These are phyloP conservation scores for Tetrahymena elliotti DNA, from an alignment of 73 alveolate genomes.

Conservation along the genomic window DNA sequence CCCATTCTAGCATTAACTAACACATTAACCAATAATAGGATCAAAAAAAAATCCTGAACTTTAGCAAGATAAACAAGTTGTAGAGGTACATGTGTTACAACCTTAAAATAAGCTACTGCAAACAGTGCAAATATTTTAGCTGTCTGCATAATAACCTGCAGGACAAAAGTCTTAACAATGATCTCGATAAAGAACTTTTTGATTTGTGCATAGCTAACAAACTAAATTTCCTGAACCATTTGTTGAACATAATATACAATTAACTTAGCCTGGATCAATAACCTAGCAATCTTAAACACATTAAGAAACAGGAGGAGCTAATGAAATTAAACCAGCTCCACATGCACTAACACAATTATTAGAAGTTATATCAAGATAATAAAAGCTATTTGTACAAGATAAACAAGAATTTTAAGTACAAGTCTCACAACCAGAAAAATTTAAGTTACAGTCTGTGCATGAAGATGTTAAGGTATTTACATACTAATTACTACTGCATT, in stretches of 20 bases:
- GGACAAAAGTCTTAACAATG: not conserved
- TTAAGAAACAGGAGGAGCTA: not conserved
- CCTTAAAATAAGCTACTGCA: not conserved
- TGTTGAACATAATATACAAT: not conserved
- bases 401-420: not conserved
- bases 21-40: not conserved
- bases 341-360: not conserved
- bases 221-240: not conserved
- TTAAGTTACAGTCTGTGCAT: not conserved
- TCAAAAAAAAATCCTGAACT: not conserved
- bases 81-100: not conserved
- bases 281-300: not conserved
- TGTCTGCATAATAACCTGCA: not conserved
- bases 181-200: not conserved
- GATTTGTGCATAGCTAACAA: not conserved
- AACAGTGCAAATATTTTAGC: not conserved
- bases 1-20: not conserved
- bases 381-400: not conserved
- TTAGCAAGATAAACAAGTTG: not conserved
- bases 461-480: not conserved
- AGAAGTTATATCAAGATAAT: not conserved
- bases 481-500: not conserved
- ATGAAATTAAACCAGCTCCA: not conserved
- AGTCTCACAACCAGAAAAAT: not conserved
- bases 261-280: not conserved